Base-by-base conservation (phyloP, 257 asterid species). In the Forsythia suspensa region DNA sequence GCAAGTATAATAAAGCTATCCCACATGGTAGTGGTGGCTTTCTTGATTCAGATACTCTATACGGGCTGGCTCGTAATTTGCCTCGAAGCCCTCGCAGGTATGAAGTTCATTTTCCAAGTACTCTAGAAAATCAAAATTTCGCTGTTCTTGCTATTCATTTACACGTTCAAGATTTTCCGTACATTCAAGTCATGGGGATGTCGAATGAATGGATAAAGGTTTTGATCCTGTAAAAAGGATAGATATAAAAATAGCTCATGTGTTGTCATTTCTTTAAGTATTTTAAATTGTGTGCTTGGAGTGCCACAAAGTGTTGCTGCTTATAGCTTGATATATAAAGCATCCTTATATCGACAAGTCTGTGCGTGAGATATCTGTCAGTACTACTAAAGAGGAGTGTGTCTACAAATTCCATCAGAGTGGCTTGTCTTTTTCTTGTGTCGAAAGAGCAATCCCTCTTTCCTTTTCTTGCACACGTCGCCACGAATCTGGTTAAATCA, bases 1-100 rank as follows among this genome's bases (percentile, higher is more conserved):
- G 98, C 85, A 92, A 85, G 84, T 95, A 89, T 82, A 84, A 18
- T 80, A 88, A 85, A 83, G 96, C 82, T 80, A 91, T 95, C 65
- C 98, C 97, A 43, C 92, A 89, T 44, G 98, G 98, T 11, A 82
- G 94, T 48, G 97, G 97, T 15, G 98, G 98, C 74, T 88, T 85
- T 70, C 83, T 94, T 0, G 98, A 94, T 82, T 92, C 98, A 0
- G 98, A 94, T 76, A 94, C 97, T 39, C 82, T 94, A 1, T 94
- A 89, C 4, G 98, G 98, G 0, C 80, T 91, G 41, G 94, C 95
- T 72, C 95, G 92, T 52, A 80, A 87, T 74, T 71, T 94, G 81
- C 97, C 98, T 15, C 90, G 91, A 59, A 88, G 97, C 74, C 95
- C 96, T 71, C 89, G 96, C 34, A 91, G 98, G 96, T 90, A 84